phyloP scores from a whole-genome alignment of 768 basidiomycete genomes.

The Phlebiopsis flavidoalba region DNA sequence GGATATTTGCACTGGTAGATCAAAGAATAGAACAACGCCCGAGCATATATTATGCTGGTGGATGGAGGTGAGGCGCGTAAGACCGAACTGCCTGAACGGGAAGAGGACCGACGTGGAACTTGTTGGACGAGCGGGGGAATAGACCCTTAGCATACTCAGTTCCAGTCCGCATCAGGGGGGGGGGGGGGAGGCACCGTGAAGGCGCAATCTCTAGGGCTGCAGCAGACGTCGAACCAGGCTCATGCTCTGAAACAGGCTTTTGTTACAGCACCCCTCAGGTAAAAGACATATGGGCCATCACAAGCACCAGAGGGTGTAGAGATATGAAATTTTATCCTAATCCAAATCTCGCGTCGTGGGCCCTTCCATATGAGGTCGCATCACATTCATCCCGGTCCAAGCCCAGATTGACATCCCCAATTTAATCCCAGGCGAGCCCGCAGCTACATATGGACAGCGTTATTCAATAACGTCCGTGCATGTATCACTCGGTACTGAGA shows the following conservation, averaged over 20 bases:
- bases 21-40: neutral
- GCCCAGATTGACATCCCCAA: no score
- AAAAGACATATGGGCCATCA: no score
- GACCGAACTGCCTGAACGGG: neutral
- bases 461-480: no score
- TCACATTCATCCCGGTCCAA: no score
- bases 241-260: neutral
- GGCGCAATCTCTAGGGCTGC: slow-evolving; percentile 1
- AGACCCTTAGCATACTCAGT: neutral
- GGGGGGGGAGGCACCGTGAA: neutral
- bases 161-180: neutral
- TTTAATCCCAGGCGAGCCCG: no score
- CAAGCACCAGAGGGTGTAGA: neutral
- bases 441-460: no score
- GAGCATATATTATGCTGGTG: neutral
- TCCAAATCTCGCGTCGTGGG: neutral
- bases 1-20: neutral
- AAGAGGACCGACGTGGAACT: slow-evolving; percentile 6
- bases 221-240: neutral
- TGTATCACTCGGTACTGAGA: no score
- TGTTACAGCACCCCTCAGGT: neutral
- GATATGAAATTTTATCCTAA: no score
- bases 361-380: neutral
- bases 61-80: neutral
- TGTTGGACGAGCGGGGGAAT: neutral